Base-by-base conservation (phyloP, 495 filamentous ascomycete species). In the Aspergillus diversus region DNA sequence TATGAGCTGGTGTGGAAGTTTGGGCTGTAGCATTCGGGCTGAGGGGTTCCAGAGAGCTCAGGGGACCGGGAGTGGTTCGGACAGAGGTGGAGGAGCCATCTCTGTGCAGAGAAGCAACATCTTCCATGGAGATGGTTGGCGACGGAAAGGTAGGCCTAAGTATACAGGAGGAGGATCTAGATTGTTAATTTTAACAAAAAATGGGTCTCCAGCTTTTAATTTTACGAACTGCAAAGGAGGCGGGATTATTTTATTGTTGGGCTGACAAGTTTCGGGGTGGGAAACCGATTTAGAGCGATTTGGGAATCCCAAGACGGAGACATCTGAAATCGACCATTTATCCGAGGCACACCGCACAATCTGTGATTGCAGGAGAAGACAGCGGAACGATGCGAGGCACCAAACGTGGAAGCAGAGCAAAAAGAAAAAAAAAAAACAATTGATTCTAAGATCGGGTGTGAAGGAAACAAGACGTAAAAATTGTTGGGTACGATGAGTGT, bases 71-170 rank as follows among this genome's bases (percentile, higher is more conserved):
- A 27, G 47, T 27, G 16, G 5, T 50, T 50, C 9, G 9, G 43
- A 13, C 12, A 33, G 31, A 42, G 63, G 12, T 7, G 43, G 11
- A 17, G 31, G 54, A 48, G 39, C 61, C 42, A 5, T 57, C 37
- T 53, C 57, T 59, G 42, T 59, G 65, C 50, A 55, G 59, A 64
- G 66, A 60, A 50, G 56, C 57, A 53, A 51, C 63, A 68, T 72
- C 63, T 61, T 75, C 73, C 78, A 80, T 82, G 53, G 53, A 66
- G 57, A 17, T 33, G 15, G 37, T 43, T 43, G 39, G n/a, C n/a
- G 39, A 13, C 7, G 7, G 37, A 31, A 50, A 21, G 39, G 47
- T 55, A 13, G 21, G 21, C 5, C 6, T 39, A 4, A 27, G 39
- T 9, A 27, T 16, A 5, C 16, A 32, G 17, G 13, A 47, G 17